Evolutionary conservation across 768 basidiomycete genomes (phyloP).

Genomic region (Lentinula sp.): DNA sequence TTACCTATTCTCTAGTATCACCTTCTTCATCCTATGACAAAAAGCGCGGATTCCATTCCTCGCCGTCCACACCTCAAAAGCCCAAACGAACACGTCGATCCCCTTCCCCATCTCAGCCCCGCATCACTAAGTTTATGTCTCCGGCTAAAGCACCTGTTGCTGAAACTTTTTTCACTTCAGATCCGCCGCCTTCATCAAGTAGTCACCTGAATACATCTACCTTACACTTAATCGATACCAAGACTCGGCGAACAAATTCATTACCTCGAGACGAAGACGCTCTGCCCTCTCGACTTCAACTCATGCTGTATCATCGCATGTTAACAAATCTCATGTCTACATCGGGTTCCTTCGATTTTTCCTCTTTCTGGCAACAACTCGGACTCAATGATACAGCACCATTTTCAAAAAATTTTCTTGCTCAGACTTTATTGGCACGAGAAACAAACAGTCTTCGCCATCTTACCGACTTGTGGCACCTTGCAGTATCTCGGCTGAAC

Average conservation of each 20-base stretch:
- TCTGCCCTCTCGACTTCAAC: constrained; percentile 55
- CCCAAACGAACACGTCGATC: background rate
- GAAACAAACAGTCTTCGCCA: constrained; percentile 28
- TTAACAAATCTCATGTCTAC: constrained; percentile 43
- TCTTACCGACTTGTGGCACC: constrained; percentile 25
- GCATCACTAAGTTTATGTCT: background rate
- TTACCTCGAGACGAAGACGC: constrained; percentile 58
- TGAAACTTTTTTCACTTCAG: background rate
- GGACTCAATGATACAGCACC: constrained; percentile 31
- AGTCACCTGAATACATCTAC: constrained; percentile 12
- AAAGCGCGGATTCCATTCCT: background rate
- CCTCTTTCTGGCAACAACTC: constrained; percentile 42
- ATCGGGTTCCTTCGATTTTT: constrained; percentile 44
- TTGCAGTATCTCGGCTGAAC: constrained; percentile 20
- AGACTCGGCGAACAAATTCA: constrained; percentile 47
- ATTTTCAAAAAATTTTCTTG: constrained; percentile 48
- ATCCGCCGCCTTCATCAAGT: background rate
- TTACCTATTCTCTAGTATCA: background rate
- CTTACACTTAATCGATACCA: constrained; percentile 58
- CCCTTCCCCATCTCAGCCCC: constrained; percentile 1
- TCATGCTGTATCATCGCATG: constrained; percentile 74
- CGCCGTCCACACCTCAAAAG: constrained; percentile 4
- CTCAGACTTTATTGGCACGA: constrained; percentile 16
- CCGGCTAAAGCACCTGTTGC: background rate
- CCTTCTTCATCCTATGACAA: background rate